These are phyloP conservation scores for Anacardium occidentale DNA, from an alignment of 345 rosid genomes.

Conservation along the genomic window DNA sequence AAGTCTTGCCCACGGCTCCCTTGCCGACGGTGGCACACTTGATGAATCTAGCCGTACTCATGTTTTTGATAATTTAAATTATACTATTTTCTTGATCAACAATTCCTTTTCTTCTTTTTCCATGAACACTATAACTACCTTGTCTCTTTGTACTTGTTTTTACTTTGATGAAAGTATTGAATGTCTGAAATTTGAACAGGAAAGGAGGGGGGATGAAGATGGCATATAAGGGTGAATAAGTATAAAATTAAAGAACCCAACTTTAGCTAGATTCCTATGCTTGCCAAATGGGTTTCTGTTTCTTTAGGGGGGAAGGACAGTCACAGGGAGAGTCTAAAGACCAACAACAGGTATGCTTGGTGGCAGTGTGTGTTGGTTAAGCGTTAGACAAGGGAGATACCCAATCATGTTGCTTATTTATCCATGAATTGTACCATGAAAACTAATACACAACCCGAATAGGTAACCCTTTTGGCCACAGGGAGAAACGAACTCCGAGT, in stretches of 20 bases:
- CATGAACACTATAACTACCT: not conserved
- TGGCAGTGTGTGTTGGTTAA: slow-evolving; percentile 47
- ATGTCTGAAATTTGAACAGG: slow-evolving; percentile 31
- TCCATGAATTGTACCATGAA: slow-evolving; percentile 12
- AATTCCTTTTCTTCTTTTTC: not conserved
- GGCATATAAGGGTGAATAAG: slow-evolving; percentile 19
- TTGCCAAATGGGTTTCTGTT: slow-evolving; percentile 46
- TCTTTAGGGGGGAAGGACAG: slow-evolving; percentile 49
- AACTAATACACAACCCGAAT: not conserved
- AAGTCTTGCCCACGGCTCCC: slow-evolving; percentile 58
- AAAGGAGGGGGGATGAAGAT: slow-evolving; percentile 21
- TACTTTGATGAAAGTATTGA: not conserved
- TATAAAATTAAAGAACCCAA: slow-evolving; percentile 17
- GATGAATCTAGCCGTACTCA: slow-evolving; percentile 57
- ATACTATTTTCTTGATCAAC: not conserved
- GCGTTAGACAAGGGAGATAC: slow-evolving; percentile 46
- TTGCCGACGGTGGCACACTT: slow-evolving; percentile 61
- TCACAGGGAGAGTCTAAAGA: slow-evolving; percentile 2
- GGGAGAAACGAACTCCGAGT: not conserved
- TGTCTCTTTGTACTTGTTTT: not conserved
- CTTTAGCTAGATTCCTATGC: slow-evolving; percentile 34
- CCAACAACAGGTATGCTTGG: slow-evolving; percentile 26
- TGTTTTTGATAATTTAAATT: slow-evolving; percentile 3
- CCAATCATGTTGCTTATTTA: slow-evolving; percentile 30
- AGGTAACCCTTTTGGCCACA: not conserved